Evolutionary conservation across 257 asterid genomes (phyloP), one percentile per base, ranked within the genome.

Genomic region (Jaltomata sinuosa): DNA sequence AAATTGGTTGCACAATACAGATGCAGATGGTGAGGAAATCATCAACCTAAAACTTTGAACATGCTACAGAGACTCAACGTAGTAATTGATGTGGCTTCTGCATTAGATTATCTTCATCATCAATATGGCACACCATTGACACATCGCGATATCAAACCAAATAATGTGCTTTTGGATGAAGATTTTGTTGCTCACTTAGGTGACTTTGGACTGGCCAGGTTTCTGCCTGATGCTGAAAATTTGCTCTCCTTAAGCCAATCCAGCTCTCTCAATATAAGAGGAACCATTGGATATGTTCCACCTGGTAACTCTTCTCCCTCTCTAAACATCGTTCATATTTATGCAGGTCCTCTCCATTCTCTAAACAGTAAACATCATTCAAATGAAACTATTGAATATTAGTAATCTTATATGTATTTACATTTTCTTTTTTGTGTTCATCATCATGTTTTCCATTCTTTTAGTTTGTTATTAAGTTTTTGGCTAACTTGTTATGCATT

Each of bases 201-300:
- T 16, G 90, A 85, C 54, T 87, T 87, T 83, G 88, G 90, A n/a
- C 65, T 86, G n/a, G 87, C 87, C 11, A 87, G 81, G 84, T 88
- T 87, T 65, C 79, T 84, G 42, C 55, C 81, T 18, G 61, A 45
- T 14, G 81, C 61, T 11, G 40, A 61, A 76, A 40, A 76, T 25
- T 31, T 64, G 6, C 72, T 31, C 42, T 29, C 72, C 42, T 64
- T 31, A 31, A 31, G 72, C 72, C 71, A 62, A 62, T 29, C 71
- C 71, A 78, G 68, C 45, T 54, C 80, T 19, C n/a, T 78, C 15
- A 83, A 77, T 76, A 47, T 84, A 50, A 31, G 67, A 12, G 86
- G 86, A 25, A 84, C 86, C 21, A 8, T 79, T 61, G 87, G 87
- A 62, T 84, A 84, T 36, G 79, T 34, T 62, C 57, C 84, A 31